Evolutionary conservation across 805 yeast genomes (phyloP), one percentile per base, ranked within the genome.

Genomic region (Pichia eremophila): DNA sequence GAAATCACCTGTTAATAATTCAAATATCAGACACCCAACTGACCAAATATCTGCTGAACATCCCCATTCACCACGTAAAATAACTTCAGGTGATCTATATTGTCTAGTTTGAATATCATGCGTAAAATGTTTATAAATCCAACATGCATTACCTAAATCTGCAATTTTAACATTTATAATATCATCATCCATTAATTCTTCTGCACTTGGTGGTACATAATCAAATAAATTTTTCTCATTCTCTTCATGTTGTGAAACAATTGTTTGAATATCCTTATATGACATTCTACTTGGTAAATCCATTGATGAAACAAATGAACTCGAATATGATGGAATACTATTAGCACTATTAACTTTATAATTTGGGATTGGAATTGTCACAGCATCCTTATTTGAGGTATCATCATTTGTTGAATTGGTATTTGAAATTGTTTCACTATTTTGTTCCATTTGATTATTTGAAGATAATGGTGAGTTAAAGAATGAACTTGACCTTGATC

Each of bases 1-100:
- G 59, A 90, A 90, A 65, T 91, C 98, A 4, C 98, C 98, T 0
- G 99, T 91, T 40, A 91, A 65, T 25, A 93, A 72, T 68, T 93
- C 99, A 66, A 93, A 93, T 1, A 85, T 72, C 58, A 93, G 67
- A 67, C 98, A 90, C 0, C 95, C 97, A 57, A 85, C 72, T n/a
- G 96, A 85, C 99, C 99, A 93, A 43, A 91, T 75, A 66, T 93
- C 99, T 1, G 95, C 83, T 46, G 91, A 81, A 45, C 95, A 89
- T 1, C 99, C 99, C 99, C 99, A 93, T 32, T 77, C 72, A 10
- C 85, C 77, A 0, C 95, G 93, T 18, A 85, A 57, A 15, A 85
- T 65, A 6, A 84, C 85, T 59, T 91, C 99, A 1, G 98, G 98
- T 0, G 96, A 78, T 41, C 99, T 73, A 64, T 89, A 89, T 63